Conservation (phyloP, 257 asterid species). For the Jaltomata sinuosa region DNA sequence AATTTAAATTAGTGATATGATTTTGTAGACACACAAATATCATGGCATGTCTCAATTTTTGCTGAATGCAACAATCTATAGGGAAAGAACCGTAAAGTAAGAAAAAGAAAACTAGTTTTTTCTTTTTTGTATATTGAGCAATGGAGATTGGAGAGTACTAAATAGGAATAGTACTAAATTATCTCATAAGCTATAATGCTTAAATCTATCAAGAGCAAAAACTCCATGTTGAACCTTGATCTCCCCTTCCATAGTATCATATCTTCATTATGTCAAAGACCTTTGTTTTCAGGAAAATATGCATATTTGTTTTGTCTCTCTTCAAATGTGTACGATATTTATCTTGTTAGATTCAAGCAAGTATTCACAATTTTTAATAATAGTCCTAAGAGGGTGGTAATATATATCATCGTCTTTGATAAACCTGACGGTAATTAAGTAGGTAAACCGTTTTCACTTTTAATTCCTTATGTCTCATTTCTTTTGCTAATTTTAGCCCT, state of each 20-base stretch:
- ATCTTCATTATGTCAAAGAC: not conserved
- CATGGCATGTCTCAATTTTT: not conserved
- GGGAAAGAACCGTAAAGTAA: not conserved
- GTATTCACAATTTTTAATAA: not conserved
- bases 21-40: not conserved
- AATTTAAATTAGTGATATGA: no score
- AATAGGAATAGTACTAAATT: not conserved
- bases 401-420: not conserved
- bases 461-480: not conserved
- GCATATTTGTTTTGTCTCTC: not conserved
- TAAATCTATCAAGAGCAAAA: no score
- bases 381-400: not conserved
- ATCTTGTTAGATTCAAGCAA: not conserved
- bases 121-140: no score
- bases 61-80: not conserved
- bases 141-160: no score
- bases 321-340: not conserved
- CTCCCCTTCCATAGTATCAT: not conserved
- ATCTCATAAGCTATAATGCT: not conserved
- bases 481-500: not conserved
- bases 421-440: not conserved
- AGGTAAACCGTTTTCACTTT: not conserved
- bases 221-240: not conserved
- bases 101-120: not conserved
- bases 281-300: not conserved